These are phyloP conservation scores for Chalaropsis ovoidea DNA, from an alignment of 2,329 filamentous ascomycete species.

Conservation along the genomic window DNA sequence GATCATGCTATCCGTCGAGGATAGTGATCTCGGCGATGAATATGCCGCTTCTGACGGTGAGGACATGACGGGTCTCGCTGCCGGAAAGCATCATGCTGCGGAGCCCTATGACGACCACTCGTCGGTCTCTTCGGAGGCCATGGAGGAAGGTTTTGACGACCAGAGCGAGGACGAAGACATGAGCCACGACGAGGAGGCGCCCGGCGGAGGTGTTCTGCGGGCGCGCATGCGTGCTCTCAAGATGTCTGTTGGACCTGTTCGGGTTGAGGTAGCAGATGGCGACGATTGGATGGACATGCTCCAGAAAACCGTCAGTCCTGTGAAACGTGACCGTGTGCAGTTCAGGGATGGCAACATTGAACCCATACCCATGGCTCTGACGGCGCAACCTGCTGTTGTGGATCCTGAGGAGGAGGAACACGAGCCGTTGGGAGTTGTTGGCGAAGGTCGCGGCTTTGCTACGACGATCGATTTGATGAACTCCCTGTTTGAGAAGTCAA, in stretches of 20 bases:
- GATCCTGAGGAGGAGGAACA: constrained; percentile 19
- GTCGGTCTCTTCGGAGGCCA: constrained; percentile 21
- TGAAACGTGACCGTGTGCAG: constrained; percentile 79
- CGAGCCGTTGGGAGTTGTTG: constrained; percentile 27
- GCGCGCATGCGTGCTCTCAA: constrained; percentile 55
- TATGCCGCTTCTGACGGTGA: constrained; percentile 63
- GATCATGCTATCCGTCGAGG: constrained; percentile 50
- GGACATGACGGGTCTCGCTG: constrained; percentile 69
- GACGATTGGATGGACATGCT: constrained; percentile 92
- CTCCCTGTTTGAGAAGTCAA: constrained; percentile 71
- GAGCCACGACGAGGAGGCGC: constrained; percentile 30
- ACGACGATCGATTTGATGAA: constrained; percentile 96
- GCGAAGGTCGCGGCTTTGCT: constrained; percentile 57
- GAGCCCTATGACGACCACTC: constrained; percentile 44
- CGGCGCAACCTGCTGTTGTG: constrained; percentile 25
- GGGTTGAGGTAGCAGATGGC: constrained; percentile 53
- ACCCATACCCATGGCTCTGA: constrained; percentile 30
- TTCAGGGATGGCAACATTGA: constrained; percentile 44
- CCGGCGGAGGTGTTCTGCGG: constrained; percentile 51
- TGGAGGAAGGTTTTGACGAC: constrained; percentile 15
- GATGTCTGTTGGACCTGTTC: constrained; percentile 47
- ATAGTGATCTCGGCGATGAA: constrained; percentile 58
- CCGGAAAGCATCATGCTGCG: constrained; percentile 63
- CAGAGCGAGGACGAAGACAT: constrained; percentile 25
- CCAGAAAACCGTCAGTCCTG: constrained; percentile 84